Evolutionary conservation across 2,329 filamentous ascomycete genomes (phyloP), one percentile per base, ranked within the genome.

Genomic region (Paracorniculantispora psalliotae): DNA sequence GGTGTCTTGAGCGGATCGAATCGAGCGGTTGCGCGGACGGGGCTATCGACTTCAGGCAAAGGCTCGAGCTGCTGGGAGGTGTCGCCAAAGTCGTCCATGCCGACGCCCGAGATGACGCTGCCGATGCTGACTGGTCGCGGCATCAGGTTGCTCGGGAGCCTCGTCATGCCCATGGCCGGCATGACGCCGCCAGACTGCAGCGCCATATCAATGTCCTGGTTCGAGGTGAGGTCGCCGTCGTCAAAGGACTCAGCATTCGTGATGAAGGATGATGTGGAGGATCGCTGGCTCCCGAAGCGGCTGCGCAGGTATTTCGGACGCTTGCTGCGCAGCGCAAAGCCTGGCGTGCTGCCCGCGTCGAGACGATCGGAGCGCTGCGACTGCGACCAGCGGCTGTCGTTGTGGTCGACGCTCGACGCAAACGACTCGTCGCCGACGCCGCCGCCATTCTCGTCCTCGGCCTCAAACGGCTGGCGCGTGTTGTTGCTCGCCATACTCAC

Each of bases 91-190:
- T 86, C 83, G n/a, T 86, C 82, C 49, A 81, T 75, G 1, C 88
- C 90, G 41, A 74, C 66, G 5, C 69, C 72, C 5, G 92, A 96
- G 2, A 86, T 89, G 76, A 96, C 91, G 71, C 93, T 97, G 23
- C 92, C 92, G 61, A 97, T 81, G 73, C 92, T 97, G 62, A 92
- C 87, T 12, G 92, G 84, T 25, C 93, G 82, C 21, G 88, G 86
- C 57, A 96, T 77, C 2, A 77, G 75, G 61, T 82, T 79, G 69
- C 81, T 83, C 25, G 77, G 69, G 58, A 74, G 78, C 39, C 80
- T 78, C 26, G 79, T 76, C 64, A 79, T 73, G 9, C 78, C 81
- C 61, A 76, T 68, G 1, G 79, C 77, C 1, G 90, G 85, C 4
- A 84, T 78, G 13, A 90, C 89, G 26, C 91, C 90, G 19, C 90